Conservation (phyloP, 805 yeast genomes). For the Zygoascus biomembranicola region DNA sequence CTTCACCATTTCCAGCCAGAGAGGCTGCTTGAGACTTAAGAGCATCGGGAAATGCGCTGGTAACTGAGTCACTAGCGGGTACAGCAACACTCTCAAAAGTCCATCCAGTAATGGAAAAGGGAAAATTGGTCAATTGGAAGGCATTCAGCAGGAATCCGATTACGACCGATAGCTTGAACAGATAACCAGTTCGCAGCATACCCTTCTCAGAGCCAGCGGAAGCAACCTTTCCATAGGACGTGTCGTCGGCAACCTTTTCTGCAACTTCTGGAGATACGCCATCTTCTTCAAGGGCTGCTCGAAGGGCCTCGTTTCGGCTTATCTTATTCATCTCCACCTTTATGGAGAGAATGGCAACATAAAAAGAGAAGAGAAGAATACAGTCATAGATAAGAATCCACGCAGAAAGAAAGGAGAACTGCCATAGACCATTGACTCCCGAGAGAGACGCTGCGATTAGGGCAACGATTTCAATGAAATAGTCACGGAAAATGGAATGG, state of each 20-base stretch:
- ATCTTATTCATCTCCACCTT: constrained; percentile 85
- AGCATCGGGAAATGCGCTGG: constrained; percentile 4
- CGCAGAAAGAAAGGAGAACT: constrained; percentile 70
- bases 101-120: neutral
- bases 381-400: constrained; percentile 65
- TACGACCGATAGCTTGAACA: constrained; percentile 26
- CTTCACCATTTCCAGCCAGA: constrained; percentile 5
- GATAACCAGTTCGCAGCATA: constrained; percentile 6
- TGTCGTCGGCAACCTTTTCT: constrained; percentile 46
- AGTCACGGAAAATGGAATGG: constrained; percentile 60
- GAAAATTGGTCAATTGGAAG: constrained; percentile 21
- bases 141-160: constrained; percentile 30
- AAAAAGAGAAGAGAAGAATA: constrained; percentile 69
- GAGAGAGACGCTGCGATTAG: constrained; percentile 49
- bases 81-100: constrained; percentile 5
- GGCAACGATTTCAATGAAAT: constrained; percentile 61
- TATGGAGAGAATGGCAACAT: constrained; percentile 71
- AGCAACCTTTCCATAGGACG: constrained; percentile 13
- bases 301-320: constrained; percentile 68
- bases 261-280: constrained; percentile 76
- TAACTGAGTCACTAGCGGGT: neutral
- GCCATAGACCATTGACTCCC: constrained; percentile 63
- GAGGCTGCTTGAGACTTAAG: constrained; percentile 6
- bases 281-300: constrained; percentile 83
- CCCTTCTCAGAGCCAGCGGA: constrained; percentile 10